Base-by-base conservation (phyloP, 2,329 filamentous ascomycete species). In the Endocalyx cinctus region DNA sequence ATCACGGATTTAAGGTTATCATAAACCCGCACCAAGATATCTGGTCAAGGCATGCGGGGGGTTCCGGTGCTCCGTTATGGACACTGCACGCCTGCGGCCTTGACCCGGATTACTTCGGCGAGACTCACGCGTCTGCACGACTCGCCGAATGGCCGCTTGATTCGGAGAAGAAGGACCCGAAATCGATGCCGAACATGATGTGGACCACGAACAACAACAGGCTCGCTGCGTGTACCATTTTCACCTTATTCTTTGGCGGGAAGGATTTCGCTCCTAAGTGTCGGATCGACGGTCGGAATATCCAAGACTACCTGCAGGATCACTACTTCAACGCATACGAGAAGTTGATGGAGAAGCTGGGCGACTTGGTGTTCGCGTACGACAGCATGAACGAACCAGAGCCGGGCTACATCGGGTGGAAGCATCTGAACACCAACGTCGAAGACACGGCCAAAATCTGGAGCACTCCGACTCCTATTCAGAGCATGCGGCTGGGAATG, bases 301-400 rank as follows among this genome's bases (percentile, higher is more conserved):
- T 50, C n/a, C 47, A 51, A 33, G 48, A 51, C 27, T 50, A 48
- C 31, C 35, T 51, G n/a, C 48, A 51, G 27, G 12, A 20, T 15
- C 48, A 43, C 22, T 50, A 48, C 16, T 33, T 48, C 16, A 41
- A 41, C 1, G 48, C 48, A 16, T 50, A 47, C 14, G 39, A 27
- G 10, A 29, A 35, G 4, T 22, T 51, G 5, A 41, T 38, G 4
- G 33, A 38, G n/a, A 28, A 22, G 8, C 33, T 51, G n/a, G 37
- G 41, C 2, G 38, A 46, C 12, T 25, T 50, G 10, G 37, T 37
- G 5, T 48, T 47, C 20, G 46, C 34, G 0, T 51, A 41, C 29
- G 48, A 51, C 15, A 42, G 45, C n/a, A 51, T 51, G 45, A 51
- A 51, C 11, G 48, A 51, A 35, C 48, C 48, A 1, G 44, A 47